phyloP scores from a whole-genome alignment of 371 early-diverging fungal species.

The Apophysomyces elegans region DNA sequence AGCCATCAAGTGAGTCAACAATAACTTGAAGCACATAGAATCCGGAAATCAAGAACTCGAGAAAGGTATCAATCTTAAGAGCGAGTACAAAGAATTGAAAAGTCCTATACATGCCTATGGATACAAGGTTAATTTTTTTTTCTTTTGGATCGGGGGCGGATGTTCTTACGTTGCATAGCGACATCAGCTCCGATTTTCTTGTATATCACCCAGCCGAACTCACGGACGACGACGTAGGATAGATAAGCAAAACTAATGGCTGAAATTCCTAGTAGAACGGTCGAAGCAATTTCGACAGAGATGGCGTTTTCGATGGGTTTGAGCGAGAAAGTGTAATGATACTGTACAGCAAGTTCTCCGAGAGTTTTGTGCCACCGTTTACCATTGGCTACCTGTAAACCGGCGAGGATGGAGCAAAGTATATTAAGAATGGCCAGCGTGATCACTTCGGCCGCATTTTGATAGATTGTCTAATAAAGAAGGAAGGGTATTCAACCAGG shows the following conservation, averaged over 20 bases:
- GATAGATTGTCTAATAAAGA: conserved; percentile 42
- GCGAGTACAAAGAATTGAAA: conserved; percentile 44
- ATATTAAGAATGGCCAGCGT: conserved; percentile 43
- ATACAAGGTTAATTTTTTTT: no score
- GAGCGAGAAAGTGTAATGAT: conserved; percentile 14
- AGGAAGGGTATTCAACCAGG: neutral
- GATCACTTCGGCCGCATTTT: conserved; percentile 45
- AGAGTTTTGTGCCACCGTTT: conserved; percentile 36
- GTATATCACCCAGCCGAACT: conserved; percentile 56
- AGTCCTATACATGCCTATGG: conserved; percentile 48
- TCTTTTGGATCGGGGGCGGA: neutral
- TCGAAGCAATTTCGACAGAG: conserved; percentile 43
- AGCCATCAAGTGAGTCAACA: neutral
- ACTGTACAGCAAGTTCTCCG: conserved; percentile 5
- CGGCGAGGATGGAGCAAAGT: conserved; percentile 42
- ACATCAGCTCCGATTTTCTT: conserved; percentile 57
- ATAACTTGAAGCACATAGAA: conserved; percentile 38
- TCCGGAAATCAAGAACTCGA: conserved; percentile 36
- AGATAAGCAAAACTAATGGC: conserved; percentile 41
- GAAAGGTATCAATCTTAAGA: conserved; percentile 40
- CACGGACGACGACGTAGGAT: conserved; percentile 38
- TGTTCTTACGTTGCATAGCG: conserved; percentile 42
- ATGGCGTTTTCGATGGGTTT: conserved; percentile 37
- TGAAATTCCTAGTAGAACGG: conserved; percentile 33
- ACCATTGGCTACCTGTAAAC: conserved; percentile 44